Evolutionary conservation across 2,329 filamentous ascomycete genomes (phyloP).

Genomic region (Xylaria sp.): DNA sequence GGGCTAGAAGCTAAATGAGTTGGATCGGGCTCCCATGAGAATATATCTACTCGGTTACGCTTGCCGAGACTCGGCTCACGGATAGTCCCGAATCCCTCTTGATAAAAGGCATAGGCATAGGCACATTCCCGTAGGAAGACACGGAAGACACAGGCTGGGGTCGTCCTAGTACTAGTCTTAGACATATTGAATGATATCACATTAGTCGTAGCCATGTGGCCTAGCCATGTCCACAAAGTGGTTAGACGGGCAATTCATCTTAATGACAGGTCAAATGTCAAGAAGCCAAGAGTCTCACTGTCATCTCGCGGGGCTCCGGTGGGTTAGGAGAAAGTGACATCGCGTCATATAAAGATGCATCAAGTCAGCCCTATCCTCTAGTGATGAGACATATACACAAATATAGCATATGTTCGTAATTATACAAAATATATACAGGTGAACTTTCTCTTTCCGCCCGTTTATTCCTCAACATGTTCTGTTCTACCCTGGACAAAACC

Average conservation of each 20-base stretch:
- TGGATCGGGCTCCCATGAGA: background rate
- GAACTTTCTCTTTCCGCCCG: conserved; percentile 23
- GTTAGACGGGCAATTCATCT: too few species aligned
- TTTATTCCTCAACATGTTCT: conserved; percentile 7
- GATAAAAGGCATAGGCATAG: background rate
- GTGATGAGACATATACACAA: conserved; percentile 22
- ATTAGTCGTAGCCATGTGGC: background rate
- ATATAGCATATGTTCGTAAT: conserved; percentile 14
- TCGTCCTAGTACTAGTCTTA: background rate
- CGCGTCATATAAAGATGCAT: background rate
- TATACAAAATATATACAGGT: conserved; percentile 29
- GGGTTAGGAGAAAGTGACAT: background rate
- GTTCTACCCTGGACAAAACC: conserved; percentile 15
- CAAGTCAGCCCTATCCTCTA: background rate
- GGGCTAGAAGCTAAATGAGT: background rate
- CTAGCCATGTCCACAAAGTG: background rate
- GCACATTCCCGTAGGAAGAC: too few species aligned
- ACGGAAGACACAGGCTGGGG: too few species aligned
- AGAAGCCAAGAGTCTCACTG: conserved; percentile 2
- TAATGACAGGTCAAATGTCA: background rate
- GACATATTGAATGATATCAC: background rate
- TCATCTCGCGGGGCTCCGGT: background rate
- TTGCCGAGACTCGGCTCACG: background rate
- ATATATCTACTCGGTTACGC: background rate
- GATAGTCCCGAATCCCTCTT: background rate